phyloP scores from a whole-genome alignment of 2,329 filamentous ascomycete species.

The Neophaeococcomyces aloes region DNA sequence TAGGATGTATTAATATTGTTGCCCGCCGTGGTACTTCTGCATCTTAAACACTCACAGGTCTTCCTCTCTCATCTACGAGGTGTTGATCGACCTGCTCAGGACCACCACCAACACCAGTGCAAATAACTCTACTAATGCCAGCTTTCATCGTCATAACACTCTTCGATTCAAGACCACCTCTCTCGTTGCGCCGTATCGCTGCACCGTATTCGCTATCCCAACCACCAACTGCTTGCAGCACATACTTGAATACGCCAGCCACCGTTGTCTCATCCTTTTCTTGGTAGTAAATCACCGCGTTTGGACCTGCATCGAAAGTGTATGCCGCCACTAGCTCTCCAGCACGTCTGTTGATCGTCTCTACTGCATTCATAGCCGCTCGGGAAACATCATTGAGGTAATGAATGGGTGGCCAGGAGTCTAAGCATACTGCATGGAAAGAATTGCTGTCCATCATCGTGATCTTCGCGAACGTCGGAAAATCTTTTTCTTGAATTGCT shows the following conservation, averaged over 20 bases:
- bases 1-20: no score
- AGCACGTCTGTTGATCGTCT: constrained; percentile 72
- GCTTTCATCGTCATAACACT: constrained; percentile 52
- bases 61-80: constrained; percentile 58
- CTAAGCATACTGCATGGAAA: constrained; percentile 89
- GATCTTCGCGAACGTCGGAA: constrained; percentile 73
- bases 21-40: no score
- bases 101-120: constrained; percentile 84
- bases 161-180: constrained; percentile 50
- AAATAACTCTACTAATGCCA: constrained; percentile 79
- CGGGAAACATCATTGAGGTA: constrained; percentile 93
- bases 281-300: constrained; percentile 91
- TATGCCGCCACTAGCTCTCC: constrained; percentile 80
- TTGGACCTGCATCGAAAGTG: constrained; percentile 94
- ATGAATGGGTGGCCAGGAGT: constrained; percentile 95
- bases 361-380: constrained; percentile 77
- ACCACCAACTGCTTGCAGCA: constrained; percentile 48
- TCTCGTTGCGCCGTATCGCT: constrained; percentile 40
- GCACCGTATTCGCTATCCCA: constrained; percentile 49
- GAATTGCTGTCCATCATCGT: constrained; percentile 96
- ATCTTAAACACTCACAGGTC: constrained; percentile 24
- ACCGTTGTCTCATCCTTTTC: constrained; percentile 64
- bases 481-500: constrained; percentile 68
- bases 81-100: constrained; percentile 70
- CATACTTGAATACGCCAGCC: constrained; percentile 64